A percentile compares a stretch with the other conserved stretches of the same genome.
These are phyloP conservation scores for Vitis amurensis DNA, from an alignment of 164 flowering plant genomes.

Conservation along the genomic window DNA sequence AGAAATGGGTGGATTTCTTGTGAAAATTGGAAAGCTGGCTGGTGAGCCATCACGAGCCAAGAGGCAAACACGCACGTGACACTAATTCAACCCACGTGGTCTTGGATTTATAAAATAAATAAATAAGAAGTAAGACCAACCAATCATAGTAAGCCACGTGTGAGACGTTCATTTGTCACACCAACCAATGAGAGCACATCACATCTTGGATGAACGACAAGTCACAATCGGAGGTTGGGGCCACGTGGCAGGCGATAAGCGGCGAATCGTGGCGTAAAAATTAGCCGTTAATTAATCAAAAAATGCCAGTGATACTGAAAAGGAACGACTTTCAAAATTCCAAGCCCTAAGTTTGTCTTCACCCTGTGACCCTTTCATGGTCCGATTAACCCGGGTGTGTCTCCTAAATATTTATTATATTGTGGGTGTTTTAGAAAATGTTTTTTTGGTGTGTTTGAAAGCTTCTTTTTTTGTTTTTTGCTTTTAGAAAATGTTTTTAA, in stretches of 20 bases:
- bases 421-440: no score
- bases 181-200: constrained; percentile 5
- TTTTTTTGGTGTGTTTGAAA: no score
- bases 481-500: no score
- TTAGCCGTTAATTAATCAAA: constrained; percentile 13
- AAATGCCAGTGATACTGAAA: not conserved
- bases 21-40: constrained; percentile 1
- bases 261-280: constrained; percentile 18
- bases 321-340: constrained; percentile 10
- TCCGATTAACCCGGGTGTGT: no score
- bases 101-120: no score
- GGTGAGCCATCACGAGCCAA: constrained; percentile 16
- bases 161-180: not conserved
- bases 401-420: no score
- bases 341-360: constrained; percentile 10
- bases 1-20: no score
- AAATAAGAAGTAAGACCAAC: not conserved
- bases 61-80: constrained; percentile 8
- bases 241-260: constrained; percentile 16
- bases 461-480: no score
- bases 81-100: not conserved
- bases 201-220: not conserved
- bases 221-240: not conserved
- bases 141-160: not conserved
- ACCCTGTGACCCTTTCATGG: not conserved